These are phyloP conservation scores for Herpotrichia juniperi DNA, from an alignment of 2,329 filamentous ascomycete species.

Conservation along the genomic window DNA sequence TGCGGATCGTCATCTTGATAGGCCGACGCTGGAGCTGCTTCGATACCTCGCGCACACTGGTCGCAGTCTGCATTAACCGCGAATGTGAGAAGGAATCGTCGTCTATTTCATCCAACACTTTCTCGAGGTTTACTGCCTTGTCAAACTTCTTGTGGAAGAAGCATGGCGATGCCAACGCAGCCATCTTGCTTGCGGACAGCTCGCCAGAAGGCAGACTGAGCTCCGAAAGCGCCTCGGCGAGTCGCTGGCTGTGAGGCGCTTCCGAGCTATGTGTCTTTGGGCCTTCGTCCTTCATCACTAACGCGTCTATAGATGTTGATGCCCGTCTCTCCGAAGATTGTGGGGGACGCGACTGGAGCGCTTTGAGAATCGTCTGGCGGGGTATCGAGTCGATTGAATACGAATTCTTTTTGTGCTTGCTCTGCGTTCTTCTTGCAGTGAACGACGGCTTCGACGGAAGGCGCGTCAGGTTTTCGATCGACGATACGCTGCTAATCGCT, in stretches of 20 bases:
- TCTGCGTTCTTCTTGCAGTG: conserved; percentile 43
- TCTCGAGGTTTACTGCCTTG: conserved; percentile 92
- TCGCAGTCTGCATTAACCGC: conserved; percentile 91
- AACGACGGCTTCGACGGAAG: conserved; percentile 43
- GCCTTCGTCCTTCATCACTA: conserved; percentile 57
- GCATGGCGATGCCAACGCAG: conserved; percentile 85
- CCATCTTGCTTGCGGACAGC: conserved; percentile 56
- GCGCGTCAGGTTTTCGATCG: conserved; percentile 42
- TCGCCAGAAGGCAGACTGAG: conserved; percentile 55
- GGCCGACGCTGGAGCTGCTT: conserved; percentile 92
- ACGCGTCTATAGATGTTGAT: conserved; percentile 65
- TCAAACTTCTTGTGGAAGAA: conserved; percentile 98
- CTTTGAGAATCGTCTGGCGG: conserved; percentile 83
- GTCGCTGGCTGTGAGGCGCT: conserved; percentile 56
- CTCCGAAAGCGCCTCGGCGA: conserved; percentile 65
- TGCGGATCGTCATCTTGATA: conserved; percentile 88
- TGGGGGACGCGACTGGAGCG: conserved; percentile 68
- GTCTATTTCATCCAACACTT: conserved; percentile 93
- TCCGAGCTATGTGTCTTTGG: conserved; percentile 35
- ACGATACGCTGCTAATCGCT: conserved; percentile 36
- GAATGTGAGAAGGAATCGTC: conserved; percentile 91
- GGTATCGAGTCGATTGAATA: conserved; percentile 71
- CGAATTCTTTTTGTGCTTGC: conserved; percentile 48
- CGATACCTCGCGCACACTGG: conserved; percentile 91
- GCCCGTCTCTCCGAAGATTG: conserved; percentile 65